Evolutionary conservation across 495 filamentous ascomycete genomes (phyloP).

Genomic region (Penicillium samsonianum): DNA sequence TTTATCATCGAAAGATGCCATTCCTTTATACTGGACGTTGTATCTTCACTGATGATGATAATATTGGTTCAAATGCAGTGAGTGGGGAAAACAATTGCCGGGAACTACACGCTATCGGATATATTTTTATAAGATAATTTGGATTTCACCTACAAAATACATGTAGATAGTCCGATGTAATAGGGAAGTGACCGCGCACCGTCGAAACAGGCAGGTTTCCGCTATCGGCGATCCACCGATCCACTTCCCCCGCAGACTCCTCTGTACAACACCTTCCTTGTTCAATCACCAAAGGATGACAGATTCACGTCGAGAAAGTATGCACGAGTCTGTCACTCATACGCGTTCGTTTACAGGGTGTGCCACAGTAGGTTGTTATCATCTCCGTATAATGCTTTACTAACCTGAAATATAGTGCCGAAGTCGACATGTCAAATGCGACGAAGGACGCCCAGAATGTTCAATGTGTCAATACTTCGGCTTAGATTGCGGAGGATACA

Average conservation of each 20-base stretch:
- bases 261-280: not conserved
- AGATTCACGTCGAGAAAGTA: not conserved
- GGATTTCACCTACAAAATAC: not conserved
- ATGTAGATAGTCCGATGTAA: not conserved
- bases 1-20: slow-evolving; percentile 22
- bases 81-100: not conserved
- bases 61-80: too few species aligned
- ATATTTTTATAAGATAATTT: not conserved
- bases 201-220: slow-evolving; percentile 19
- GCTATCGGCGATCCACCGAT: slow-evolving; percentile 18
- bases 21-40: not conserved
- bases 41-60: too few species aligned
- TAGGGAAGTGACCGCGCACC: slow-evolving; percentile 13
- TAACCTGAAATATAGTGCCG: slow-evolving; percentile 21
- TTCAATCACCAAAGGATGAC: not conserved
- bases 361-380: slow-evolving; percentile 15
- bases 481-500: slow-evolving; percentile 23
- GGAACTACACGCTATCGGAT: not conserved
- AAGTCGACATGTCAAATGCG: slow-evolving; percentile 31
- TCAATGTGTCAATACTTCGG: slow-evolving; percentile 23
- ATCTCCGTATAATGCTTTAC: not conserved
- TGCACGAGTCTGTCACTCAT: slow-evolving; percentile 12
- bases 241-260: slow-evolving; percentile 12
- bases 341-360: slow-evolving; percentile 24
- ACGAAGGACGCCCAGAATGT: slow-evolving; percentile 30